Conservation (phyloP, 352 stramenopile genomes). For the Phytophthora niederhauseri region DNA sequence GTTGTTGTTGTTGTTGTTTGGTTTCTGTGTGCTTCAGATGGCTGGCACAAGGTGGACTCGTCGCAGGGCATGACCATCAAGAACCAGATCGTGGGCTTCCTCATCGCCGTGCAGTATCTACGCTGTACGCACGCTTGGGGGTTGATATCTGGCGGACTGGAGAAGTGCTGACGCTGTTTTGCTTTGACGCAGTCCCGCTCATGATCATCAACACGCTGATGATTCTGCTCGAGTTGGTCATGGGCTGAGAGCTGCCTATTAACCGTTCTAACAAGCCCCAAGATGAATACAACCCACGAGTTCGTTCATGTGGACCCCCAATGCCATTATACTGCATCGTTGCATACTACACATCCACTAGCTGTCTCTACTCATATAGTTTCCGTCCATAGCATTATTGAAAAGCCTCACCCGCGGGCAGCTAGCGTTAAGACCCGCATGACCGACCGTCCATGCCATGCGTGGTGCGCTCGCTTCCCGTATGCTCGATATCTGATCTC, state of each 20-base stretch:
- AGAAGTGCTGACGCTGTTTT: background rate
- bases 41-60: constrained; percentile 84
- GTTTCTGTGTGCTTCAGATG: constrained; percentile 49
- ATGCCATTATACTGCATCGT: background rate
- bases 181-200: constrained; percentile 58
- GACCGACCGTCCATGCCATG: background rate
- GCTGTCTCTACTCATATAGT: background rate
- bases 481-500: constrained; percentile 12
- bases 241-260: constrained; percentile 50
- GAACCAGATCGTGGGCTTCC: constrained; percentile 88
- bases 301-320: constrained; percentile 7
- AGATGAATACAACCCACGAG: constrained; percentile 18
- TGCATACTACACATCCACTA: background rate
- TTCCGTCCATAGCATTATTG: background rate
- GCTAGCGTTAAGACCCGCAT: background rate
- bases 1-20: background rate
- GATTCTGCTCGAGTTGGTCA: constrained; percentile 81
- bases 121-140: constrained; percentile 51
- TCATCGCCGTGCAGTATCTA: constrained; percentile 87
- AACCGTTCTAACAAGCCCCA: background rate
- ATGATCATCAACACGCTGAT: constrained; percentile 85
- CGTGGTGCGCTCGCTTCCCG: background rate
- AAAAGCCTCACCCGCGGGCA: background rate
- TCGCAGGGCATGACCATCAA: constrained; percentile 86
- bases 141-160: background rate